Percentiles rank a stretch among this genome's conserved stretches.
Evolutionary conservation across 2,329 filamentous ascomycete genomes (phyloP).

Genomic region (Ophiocordyceps unilateralis): DNA sequence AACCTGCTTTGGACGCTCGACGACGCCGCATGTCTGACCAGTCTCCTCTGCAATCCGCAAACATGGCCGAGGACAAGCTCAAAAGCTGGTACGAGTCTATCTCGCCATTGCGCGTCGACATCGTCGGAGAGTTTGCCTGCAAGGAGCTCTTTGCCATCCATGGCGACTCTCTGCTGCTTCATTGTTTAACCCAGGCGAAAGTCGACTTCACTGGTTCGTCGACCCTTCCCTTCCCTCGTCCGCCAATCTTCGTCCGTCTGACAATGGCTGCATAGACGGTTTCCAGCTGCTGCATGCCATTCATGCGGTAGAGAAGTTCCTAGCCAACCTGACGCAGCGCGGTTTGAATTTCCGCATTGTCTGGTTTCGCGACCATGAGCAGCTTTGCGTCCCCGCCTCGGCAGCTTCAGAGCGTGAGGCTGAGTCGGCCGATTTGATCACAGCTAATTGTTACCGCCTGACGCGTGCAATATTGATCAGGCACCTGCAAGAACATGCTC

Average conservation of each 20-base stretch:
- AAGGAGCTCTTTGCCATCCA: conserved; percentile 57
- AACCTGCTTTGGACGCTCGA: neutral
- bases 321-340: conserved; percentile 39
- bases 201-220: conserved; percentile 39
- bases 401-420: conserved; percentile 2
- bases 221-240: conserved; percentile 13
- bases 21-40: neutral
- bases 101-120: conserved; percentile 30
- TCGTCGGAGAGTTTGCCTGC: conserved; percentile 61
- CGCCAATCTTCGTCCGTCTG: neutral
- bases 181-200: conserved; percentile 42
- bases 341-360: conserved; percentile 55
- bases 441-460: conserved; percentile 36
- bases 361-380: conserved; percentile 44
- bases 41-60: neutral
- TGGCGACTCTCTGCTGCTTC: conserved; percentile 51
- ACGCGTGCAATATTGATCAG: conserved; percentile 45
- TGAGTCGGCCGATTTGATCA: neutral
- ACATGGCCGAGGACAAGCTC: neutral
- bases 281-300: conserved; percentile 57
- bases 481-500: conserved; percentile 29
- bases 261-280: conserved; percentile 23
- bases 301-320: conserved; percentile 49
- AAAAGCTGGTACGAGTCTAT: conserved; percentile 3
- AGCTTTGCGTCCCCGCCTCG: conserved; percentile 42